Base-by-base conservation (phyloP, 495 filamentous ascomycete species). In the Rusavskia elegans region DNA sequence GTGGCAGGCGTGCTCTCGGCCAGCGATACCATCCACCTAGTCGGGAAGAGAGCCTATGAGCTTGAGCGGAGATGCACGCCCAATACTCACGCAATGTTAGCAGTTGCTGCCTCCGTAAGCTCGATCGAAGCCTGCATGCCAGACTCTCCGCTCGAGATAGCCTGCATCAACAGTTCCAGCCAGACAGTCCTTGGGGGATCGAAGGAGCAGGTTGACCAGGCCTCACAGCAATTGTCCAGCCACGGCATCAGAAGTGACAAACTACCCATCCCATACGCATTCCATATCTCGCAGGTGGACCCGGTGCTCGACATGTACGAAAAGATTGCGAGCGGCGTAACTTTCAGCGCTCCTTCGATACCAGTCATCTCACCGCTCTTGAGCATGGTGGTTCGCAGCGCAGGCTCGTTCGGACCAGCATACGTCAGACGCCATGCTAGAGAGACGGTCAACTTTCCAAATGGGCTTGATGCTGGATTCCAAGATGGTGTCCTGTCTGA, bases 271-370 rank as follows among this genome's bases (percentile, higher is more conserved):
- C 82, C 83, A 30, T 89, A 80, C 52, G 87, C 86, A 14, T 92
- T 88, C 73, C 87, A 93, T 63, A 84, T 86, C 5, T 71, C 77
- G 0, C 87, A 90, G 58, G 78, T 90, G 23, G 82, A 89, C n/a
- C 73, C 81, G 21, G 84, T 92, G 20, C 64, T 89, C 6, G 74
- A 81, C 6, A 71, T 74, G 0, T 84, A 89, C 41, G 78, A 83
- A 53, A 63, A 66, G 3, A 59, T 80, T 37, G 81, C 81, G 2
- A 65, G 63, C 36, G 67, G 72, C 3, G 71, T 89, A 19, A 69
- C 56, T 19, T 89, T 85, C 66, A 64, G 76, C 20, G 55, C 69
- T 13, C 80, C 82, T 7, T 66, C 65, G n/a, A 67, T 87, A n/a
- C 78, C 85, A 5, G 69, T 87, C 32, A 79, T 89, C 40, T 89